These are phyloP conservation scores for Phialemonium atrogriseum DNA, from an alignment of 2,329 filamentous ascomycete genomes.

Conservation along the genomic window DNA sequence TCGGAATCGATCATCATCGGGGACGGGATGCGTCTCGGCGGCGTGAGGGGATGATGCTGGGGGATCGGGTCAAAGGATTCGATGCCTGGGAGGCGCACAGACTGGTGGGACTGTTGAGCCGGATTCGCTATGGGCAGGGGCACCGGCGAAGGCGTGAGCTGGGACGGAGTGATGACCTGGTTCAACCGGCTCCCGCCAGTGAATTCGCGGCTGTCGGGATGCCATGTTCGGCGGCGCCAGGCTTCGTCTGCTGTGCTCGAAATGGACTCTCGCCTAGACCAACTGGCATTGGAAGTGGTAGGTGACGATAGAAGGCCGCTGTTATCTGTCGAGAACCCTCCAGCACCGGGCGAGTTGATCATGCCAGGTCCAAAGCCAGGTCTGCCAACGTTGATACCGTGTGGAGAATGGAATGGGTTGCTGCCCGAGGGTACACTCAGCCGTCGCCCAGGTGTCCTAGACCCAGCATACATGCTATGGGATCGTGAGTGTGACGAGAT, in stretches of 20 bases:
- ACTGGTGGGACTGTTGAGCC: constrained; percentile 43
- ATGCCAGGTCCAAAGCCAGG: constrained; percentile 45
- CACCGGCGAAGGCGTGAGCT: constrained; percentile 44
- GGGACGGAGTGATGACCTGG: constrained; percentile 64
- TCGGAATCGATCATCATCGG: constrained; percentile 69
- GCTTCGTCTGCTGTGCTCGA: constrained; percentile 61
- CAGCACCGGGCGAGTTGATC: constrained; percentile 45
- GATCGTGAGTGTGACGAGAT: constrained; percentile 59
- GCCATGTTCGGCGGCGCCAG: constrained; percentile 82
- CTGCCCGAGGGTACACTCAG: constrained; percentile 73
- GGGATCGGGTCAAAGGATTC: constrained; percentile 81
- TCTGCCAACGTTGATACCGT: constrained; percentile 46
- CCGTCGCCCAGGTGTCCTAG: constrained; percentile 61
- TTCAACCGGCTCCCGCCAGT: constrained; percentile 57
- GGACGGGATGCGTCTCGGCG: constrained; percentile 57
- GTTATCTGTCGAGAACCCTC: constrained; percentile 46
- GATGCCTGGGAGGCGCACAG: constrained; percentile 74
- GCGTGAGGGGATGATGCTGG: constrained; percentile 47
- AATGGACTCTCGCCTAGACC: constrained; percentile 57
- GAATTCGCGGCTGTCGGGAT: constrained; percentile 65
- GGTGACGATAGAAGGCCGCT: constrained; percentile 58
- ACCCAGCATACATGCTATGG: constrained; percentile 62
- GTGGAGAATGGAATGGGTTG: constrained; percentile 65
- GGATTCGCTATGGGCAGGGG: constrained; percentile 38
- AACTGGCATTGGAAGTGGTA: constrained; percentile 49